Evolutionary conservation across 306 rosid genomes (phyloP), one percentile per base, ranked within the genome.

Genomic region (Oxytropis ochrocephala): DNA sequence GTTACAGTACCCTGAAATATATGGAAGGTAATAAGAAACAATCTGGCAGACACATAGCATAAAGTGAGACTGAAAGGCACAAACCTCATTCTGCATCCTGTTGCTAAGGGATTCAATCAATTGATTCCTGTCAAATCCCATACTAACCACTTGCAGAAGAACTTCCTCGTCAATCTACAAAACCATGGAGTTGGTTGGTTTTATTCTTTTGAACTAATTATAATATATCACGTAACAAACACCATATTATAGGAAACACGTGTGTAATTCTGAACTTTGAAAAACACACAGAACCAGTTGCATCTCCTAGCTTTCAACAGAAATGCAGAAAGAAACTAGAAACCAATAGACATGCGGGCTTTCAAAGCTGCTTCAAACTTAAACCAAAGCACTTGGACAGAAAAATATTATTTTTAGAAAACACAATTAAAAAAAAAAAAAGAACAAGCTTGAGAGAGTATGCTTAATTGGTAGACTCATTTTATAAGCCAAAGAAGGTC

Each of bases 1-100:
- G 98, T 87, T 18, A 93, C 97, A 14, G 98, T 93, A 74, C 87
- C 98, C 98, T 93, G 93, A 77, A 82, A 88, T 70, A 57, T 32
- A 66, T 16, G 47, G 49, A 63, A 49, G 18, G 67, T 39, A 67
- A 49, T 75, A 24, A 85, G 82, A 74, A 17, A 41, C 42, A 49
- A 64, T 53, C 13, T 11, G 27, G 42, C 62, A 70, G 56, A 19
- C 13, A 29, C 1, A n/a, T n/a, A 2, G 29, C 3, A 21, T 35
- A 35, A 7, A 57, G 35, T 77, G 49, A 62, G 75, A 78, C 64
- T 64, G 41, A 69, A 55, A 57, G 64, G 46, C 27, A 8, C 80
- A 50, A 68, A 90, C 98, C 96, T 93, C 87, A 81, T 93, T 93
- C 63, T 88, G 97, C 14, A 79, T 64, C 84, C 91, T 88, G 79